phyloP scores from a whole-genome alignment of 176 grass and related monocot genomes.

The Avena atlantica region DNA sequence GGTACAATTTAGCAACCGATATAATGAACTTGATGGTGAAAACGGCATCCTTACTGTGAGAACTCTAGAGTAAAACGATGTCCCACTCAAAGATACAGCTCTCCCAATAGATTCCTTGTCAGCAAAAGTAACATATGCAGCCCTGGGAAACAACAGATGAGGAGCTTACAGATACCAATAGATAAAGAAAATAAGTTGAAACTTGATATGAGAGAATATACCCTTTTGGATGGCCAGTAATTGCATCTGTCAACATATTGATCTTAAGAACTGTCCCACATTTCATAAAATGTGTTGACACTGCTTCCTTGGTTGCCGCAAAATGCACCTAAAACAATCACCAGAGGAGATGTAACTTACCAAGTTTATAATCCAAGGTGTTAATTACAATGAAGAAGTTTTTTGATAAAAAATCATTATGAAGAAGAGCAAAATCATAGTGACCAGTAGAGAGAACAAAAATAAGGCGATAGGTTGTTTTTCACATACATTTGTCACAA shows the following conservation, averaged over 20 bases:
- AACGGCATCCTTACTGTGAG: constrained; percentile 58
- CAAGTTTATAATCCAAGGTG: constrained; percentile 28
- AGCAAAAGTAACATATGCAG: constrained; percentile 72
- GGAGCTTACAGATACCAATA: constrained; percentile 18
- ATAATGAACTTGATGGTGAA: constrained; percentile 10
- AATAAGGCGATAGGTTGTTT: background rate
- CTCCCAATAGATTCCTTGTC: constrained; percentile 74
- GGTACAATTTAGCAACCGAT: background rate
- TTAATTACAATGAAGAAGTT: constrained; percentile 10
- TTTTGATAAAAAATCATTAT: background rate
- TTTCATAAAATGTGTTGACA: constrained; percentile 72
- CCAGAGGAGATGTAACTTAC: background rate
- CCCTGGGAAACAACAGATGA: constrained; percentile 45
- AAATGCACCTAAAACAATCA: constrained; percentile 79
- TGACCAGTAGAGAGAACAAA: background rate
- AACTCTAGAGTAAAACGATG: constrained; percentile 78
- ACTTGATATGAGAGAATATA: constrained; percentile 43
- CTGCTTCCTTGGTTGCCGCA: constrained; percentile 83
- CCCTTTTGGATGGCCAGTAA: constrained; percentile 88
- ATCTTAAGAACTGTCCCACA: constrained; percentile 73
- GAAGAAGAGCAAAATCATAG: constrained; percentile 13
- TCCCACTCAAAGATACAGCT: constrained; percentile 73
- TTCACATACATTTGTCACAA: constrained; percentile 67
- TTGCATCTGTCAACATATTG: constrained; percentile 65
- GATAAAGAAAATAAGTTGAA: constrained; percentile 30